phyloP scores from a whole-genome alignment of 345 rosid species.

The Nephelium lappaceum region DNA sequence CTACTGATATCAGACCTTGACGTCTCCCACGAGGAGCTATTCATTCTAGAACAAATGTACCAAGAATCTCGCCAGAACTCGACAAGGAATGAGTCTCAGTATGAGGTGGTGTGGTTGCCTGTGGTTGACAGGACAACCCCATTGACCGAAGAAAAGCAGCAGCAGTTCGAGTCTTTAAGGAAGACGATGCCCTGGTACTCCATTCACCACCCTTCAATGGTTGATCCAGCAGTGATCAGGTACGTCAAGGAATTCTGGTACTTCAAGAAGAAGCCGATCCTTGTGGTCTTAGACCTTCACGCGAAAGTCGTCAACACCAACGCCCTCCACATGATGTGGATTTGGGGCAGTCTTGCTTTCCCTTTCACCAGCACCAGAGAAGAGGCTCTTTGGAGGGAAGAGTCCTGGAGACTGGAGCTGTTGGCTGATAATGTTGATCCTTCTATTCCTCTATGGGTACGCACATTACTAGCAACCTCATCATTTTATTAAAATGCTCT shows the following conservation, averaged over 20 bases:
- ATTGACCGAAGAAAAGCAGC: constrained; percentile 30
- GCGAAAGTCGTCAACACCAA: constrained; percentile 54
- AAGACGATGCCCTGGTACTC: constrained; percentile 64
- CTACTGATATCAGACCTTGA: constrained; percentile 61
- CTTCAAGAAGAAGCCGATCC: constrained; percentile 51
- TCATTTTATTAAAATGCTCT: too few relatives aligned
- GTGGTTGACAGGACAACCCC: constrained; percentile 41
- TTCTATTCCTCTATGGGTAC: constrained; percentile 39
- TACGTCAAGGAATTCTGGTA: constrained; percentile 68
- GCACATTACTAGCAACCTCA: constrained; percentile 8
- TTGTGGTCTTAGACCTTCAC: constrained; percentile 61
- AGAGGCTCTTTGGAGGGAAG: constrained; percentile 66
- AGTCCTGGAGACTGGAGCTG: constrained; percentile 53
- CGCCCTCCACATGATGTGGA: constrained; percentile 71
- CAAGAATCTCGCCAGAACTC: constrained; percentile 37
- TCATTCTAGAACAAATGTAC: constrained; percentile 43
- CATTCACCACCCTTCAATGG: constrained; percentile 47
- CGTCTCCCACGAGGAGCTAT: constrained; percentile 39
- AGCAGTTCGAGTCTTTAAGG: constrained; percentile 34
- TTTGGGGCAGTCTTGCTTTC: constrained; percentile 61
- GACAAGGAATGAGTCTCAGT: constrained; percentile 46
- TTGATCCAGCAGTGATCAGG: constrained; percentile 48
- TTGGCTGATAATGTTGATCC: constrained; percentile 51
- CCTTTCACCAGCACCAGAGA: constrained; percentile 61
- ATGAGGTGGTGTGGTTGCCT: constrained; percentile 71